Base-by-base conservation (phyloP, 805 yeast genomes). In the Groenewaldozyma salmanticensis region DNA sequence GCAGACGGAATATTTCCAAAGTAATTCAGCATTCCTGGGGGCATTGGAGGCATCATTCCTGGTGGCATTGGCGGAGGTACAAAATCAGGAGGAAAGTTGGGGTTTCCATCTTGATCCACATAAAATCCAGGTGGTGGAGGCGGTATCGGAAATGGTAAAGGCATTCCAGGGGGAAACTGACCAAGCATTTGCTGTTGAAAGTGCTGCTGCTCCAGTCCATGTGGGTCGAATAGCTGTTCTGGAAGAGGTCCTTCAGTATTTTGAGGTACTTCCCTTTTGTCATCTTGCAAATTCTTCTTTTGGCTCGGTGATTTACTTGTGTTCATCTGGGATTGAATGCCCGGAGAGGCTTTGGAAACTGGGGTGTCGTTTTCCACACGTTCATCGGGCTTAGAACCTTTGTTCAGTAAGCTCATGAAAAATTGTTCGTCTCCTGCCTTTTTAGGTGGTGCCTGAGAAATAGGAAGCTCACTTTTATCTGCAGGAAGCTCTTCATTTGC, bases 381-480 rank as follows among this genome's bases (percentile, higher is more conserved):
- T n/a, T n/a, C n/a, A n/a, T n/a, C n/a, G n/a, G n/a, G n/a, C n/a
- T 24, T 18, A 11, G 40, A n/a, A 32, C 50, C 37, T 38, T 52
- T 52, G 37, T 50, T 47, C 5, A 52, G 42, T 17, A 52, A 31
- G 27, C 54, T 49, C 51, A 45, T 35, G 33, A 52, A 52, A 36
- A 52, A 52, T 13, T 36, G 32, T 29, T 52, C 55, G 31, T 52
- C 45, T 9, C 43, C 43, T 19, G 24, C 15, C n/a, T 24, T 19
- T 17, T 35, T 43, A 3, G 18, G 31, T 16, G 17, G 39, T 5
- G 31, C 20, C 17, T 36, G 39, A 24, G 34, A 16, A 37, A 20
- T 17, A 27, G n/a, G 27, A 5, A 21, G 32, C 15, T 9, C 13
- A 15, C 9, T 39, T 15, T 17, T 11, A 15, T 17, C 21, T 7